A percentile compares a stretch with the other conserved stretches of the same genome.
These are phyloP conservation scores for Cystobasidium slooffiae DNA, from an alignment of 1,284 basidiomycete species.

Conservation along the genomic window DNA sequence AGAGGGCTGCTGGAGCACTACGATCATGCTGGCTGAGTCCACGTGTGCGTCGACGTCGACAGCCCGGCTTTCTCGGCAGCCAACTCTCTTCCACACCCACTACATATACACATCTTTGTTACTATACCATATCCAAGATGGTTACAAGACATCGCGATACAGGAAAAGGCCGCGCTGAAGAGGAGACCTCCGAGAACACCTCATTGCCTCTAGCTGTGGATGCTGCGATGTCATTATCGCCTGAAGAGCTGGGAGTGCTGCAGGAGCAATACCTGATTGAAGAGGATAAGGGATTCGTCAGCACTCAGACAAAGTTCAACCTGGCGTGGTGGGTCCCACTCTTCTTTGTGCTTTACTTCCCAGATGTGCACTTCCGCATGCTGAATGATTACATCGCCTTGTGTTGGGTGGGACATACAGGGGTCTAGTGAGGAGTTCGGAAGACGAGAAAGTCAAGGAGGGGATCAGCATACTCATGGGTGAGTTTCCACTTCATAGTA, in stretches of 20 bases:
- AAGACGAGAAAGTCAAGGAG: slow-evolving; percentile 80
- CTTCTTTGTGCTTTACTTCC: slow-evolving; percentile 1
- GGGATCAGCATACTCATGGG: slow-evolving; percentile 92
- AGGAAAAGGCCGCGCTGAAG: slow-evolving; percentile 23
- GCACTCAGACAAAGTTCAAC: slow-evolving; percentile 97
- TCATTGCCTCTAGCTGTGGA: slow-evolving; percentile 39
- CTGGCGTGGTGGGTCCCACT: slow-evolving; percentile 65
- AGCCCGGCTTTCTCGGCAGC: too few relatives aligned
- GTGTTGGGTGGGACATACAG: slow-evolving; percentile 58
- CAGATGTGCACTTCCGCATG: neutral
- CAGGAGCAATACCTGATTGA: slow-evolving; percentile 46
- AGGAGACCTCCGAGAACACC: neutral
- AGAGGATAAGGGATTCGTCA: slow-evolving; percentile 68
- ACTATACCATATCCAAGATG: neutral
- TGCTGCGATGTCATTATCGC: slow-evolving; percentile 38
- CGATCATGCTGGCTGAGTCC: too few relatives aligned
- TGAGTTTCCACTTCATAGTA: slow-evolving; percentile 55
- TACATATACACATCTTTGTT: neutral
- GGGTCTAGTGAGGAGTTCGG: slow-evolving; percentile 89
- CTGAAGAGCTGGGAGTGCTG: slow-evolving; percentile 46
- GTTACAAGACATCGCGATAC: slow-evolving; percentile 23
- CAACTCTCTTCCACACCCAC: too few relatives aligned
- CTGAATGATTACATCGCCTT: neutral
- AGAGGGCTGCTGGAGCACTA: too few relatives aligned
- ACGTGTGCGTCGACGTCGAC: too few relatives aligned